Conservation (phyloP, 768 basidiomycete species). For the Suillus subaureus region DNA sequence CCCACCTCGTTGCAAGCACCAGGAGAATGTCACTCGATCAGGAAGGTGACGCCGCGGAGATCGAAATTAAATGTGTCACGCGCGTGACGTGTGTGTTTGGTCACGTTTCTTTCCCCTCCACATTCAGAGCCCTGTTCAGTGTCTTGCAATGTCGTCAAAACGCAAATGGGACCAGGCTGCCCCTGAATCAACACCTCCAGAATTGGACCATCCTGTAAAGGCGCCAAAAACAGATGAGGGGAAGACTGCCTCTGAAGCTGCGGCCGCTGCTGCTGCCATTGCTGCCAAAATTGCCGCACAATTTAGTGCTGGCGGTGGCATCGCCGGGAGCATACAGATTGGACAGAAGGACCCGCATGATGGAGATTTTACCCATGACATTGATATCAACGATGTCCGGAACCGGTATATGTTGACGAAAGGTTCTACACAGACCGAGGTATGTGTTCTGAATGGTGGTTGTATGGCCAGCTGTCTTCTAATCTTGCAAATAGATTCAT, state of each 20-base stretch:
- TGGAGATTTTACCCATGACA: constrained; percentile 84
- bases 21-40: constrained; percentile 5
- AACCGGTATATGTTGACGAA: constrained; percentile 96
- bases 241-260: constrained; percentile 57
- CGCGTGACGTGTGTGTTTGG: constrained; percentile 12
- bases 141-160: constrained; percentile 60
- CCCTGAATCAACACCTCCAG: constrained; percentile 43
- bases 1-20: constrained; percentile 12
- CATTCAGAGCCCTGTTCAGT: background rate
- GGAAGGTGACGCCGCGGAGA: constrained; percentile 20
- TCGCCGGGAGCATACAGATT: constrained; percentile 41
- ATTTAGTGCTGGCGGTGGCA: constrained; percentile 53
- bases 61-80: constrained; percentile 18
- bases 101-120: constrained; percentile 9
- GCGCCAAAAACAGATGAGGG: constrained; percentile 49
- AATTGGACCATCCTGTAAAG: constrained; percentile 48
- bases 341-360: constrained; percentile 68
- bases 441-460: constrained; percentile 36
- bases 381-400: constrained; percentile 95
- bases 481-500: constrained; percentile 61
- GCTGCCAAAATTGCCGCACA: constrained; percentile 95
- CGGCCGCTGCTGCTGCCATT: constrained; percentile 81
- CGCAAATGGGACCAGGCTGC: constrained; percentile 81
- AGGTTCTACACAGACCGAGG: constrained; percentile 90
- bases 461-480: constrained; percentile 6